Evolutionary conservation across 768 basidiomycete genomes (phyloP).

Genomic region (Sporobolomyces roseus): DNA sequence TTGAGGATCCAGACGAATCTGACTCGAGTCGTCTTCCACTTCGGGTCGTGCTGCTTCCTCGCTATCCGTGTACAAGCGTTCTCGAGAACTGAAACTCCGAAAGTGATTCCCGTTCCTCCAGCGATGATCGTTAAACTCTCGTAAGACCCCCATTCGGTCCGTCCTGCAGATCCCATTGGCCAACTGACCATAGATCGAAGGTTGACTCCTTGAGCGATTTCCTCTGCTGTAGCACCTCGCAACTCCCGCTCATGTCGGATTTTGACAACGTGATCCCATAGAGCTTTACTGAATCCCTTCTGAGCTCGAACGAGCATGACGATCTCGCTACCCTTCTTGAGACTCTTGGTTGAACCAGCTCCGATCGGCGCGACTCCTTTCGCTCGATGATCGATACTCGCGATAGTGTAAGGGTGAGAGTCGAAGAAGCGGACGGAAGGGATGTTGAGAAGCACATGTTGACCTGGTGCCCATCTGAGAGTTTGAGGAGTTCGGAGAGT

Average conservation of each 20-base stretch:
- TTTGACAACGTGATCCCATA: slow-evolving; percentile 60
- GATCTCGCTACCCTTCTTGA: slow-evolving; percentile 55
- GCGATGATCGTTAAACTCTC: slow-evolving; percentile 62
- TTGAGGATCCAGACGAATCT: slow-evolving; percentile 73
- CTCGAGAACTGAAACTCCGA: slow-evolving; percentile 64
- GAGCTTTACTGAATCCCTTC: slow-evolving; percentile 63
- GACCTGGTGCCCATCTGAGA: slow-evolving; percentile 70
- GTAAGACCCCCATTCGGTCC: slow-evolving; percentile 60
- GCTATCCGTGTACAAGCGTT: slow-evolving; percentile 48
- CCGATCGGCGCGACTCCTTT: slow-evolving; percentile 18
- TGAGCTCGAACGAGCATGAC: slow-evolving; percentile 67
- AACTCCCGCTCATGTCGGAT: slow-evolving; percentile 47
- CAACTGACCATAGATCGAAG: slow-evolving; percentile 63
- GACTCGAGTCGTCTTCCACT: slow-evolving; percentile 55
- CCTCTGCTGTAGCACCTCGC: slow-evolving; percentile 20
- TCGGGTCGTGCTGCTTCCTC: slow-evolving; percentile 46
- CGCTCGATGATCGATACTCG: slow-evolving; percentile 54
- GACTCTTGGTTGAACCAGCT: slow-evolving; percentile 43
- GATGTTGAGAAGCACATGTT: slow-evolving; percentile 67
- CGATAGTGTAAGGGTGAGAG: slow-evolving; percentile 71
- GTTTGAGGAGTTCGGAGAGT: slow-evolving; percentile 59
- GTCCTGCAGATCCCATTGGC: slow-evolving; percentile 63
- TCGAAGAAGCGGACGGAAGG: slow-evolving; percentile 62
- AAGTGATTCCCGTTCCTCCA: slow-evolving; percentile 73
- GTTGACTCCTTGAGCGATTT: slow-evolving; percentile 54